These are phyloP conservation scores for Hypomyces perniciosus DNA, from an alignment of 2,329 filamentous ascomycete genomes.

Conservation along the genomic window DNA sequence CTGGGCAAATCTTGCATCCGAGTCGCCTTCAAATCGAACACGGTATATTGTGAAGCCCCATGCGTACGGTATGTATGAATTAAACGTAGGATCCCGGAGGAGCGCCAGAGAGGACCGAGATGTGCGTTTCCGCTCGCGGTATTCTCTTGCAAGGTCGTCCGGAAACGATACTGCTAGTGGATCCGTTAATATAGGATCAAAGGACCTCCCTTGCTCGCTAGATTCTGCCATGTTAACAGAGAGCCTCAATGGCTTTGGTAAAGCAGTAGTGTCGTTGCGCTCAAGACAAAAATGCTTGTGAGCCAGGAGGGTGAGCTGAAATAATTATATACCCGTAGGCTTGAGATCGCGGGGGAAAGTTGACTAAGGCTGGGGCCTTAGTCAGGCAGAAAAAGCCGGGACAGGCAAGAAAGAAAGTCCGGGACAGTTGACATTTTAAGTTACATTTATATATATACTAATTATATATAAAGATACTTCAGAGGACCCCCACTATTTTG, in stretches of 20 bases:
- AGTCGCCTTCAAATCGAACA: constrained; percentile 3
- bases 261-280: too few relatives aligned
- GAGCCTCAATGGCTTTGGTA: not conserved
- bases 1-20: constrained; percentile 1
- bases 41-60: constrained; percentile 6
- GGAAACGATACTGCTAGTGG: not conserved
- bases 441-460: too few relatives aligned
- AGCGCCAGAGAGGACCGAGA: constrained; percentile 1
- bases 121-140: not conserved
- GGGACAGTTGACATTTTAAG: too few relatives aligned
- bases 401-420: too few relatives aligned
- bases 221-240: not conserved
- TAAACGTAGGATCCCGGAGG: constrained; percentile 1
- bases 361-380: too few relatives aligned
- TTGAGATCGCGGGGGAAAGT: too few relatives aligned
- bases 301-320: too few relatives aligned
- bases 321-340: too few relatives aligned
- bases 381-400: too few relatives aligned
- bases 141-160: not conserved
- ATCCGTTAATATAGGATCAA: not conserved
- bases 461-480: too few relatives aligned
- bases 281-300: too few relatives aligned
- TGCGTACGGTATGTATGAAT: constrained; percentile 3
- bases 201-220: not conserved
- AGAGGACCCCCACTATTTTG: too few relatives aligned